These are phyloP conservation scores for Vanderwaltozyma tropicalis DNA, from an alignment of 805 yeast genomes.

Conservation along the genomic window DNA sequence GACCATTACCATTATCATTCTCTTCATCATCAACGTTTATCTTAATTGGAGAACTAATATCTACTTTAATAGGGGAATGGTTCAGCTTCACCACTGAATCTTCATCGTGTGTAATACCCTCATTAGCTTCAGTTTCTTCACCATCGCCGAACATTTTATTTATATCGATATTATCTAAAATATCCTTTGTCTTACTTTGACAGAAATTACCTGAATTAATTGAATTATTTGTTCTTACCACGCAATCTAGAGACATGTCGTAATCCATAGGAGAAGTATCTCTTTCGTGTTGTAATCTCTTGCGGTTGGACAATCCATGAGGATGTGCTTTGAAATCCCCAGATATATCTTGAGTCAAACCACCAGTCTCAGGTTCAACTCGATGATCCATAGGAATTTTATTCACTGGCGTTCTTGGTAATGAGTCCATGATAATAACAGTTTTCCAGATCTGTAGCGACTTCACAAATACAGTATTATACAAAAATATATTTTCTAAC, in stretches of 20 bases:
- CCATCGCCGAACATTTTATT: constrained; percentile 11
- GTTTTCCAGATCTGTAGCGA: too few species aligned
- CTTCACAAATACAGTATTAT: too few species aligned
- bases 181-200: constrained; percentile 1
- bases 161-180: constrained; percentile 15
- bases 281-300: constrained; percentile 1
- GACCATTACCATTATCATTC: constrained; percentile 4
- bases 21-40: constrained; percentile 2
- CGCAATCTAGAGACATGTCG: constrained; percentile 7
- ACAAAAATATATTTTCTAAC: too few species aligned
- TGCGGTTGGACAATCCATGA: constrained; percentile 13
- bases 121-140: not conserved
- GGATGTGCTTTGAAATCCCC: constrained; percentile 8
- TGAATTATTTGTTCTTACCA: constrained; percentile 4
- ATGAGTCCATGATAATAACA: not conserved
- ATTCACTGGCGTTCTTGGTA: constrained; percentile 8
- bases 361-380: not conserved
- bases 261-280: not conserved
- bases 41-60: not conserved
- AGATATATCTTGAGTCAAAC: not conserved
- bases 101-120: not conserved
- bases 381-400: not conserved
- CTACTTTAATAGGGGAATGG: constrained; percentile 13
- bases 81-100: constrained; percentile 6
- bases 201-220: not conserved